Conservation (phyloP, 371 early-diverging fungal species). For the Parasitella parasitica region DNA sequence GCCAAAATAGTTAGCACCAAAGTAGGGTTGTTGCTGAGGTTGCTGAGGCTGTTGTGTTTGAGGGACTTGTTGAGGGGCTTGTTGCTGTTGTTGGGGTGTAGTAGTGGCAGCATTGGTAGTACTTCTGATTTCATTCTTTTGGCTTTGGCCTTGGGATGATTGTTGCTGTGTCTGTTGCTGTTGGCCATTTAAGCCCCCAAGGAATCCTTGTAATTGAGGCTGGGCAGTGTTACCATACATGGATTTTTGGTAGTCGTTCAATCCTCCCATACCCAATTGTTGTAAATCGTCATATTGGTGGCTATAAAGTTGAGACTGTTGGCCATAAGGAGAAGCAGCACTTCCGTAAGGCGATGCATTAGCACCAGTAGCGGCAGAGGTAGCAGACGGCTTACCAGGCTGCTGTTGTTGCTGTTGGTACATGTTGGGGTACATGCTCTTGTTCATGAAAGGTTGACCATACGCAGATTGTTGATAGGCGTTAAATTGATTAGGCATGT, state of each 20-base stretch:
- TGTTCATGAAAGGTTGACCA: conserved; percentile 83
- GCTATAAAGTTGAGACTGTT: conserved; percentile 50
- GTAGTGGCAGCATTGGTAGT: neutral
- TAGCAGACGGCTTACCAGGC: conserved; percentile 27
- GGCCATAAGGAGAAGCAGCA: conserved; percentile 37
- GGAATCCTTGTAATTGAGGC: neutral
- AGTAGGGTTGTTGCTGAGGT: conserved; percentile 23
- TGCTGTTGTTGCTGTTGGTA: conserved; percentile 44
- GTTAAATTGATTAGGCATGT: conserved; percentile 72
- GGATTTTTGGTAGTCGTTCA: conserved; percentile 49
- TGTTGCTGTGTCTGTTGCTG: conserved; percentile 10
- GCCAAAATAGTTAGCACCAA: conserved; percentile 25
- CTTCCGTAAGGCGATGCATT: conserved; percentile 21
- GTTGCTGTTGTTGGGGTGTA: conserved; percentile 18
- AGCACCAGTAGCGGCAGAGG: conserved; percentile 18
- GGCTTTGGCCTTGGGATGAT: neutral
- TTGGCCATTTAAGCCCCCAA: neutral
- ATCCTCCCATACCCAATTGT: conserved; percentile 28
- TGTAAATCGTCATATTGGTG: conserved; percentile 55
- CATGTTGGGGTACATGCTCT: conserved; percentile 79
- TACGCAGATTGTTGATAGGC: conserved; percentile 72
- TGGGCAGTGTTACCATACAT: conserved; percentile 30
- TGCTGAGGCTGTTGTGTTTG: conserved; percentile 26
- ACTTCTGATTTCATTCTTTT: conserved; percentile 8
- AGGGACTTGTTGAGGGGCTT: conserved; percentile 20